Conservation (phyloP, 2,329 filamentous ascomycete genomes). For the Botryotinia convoluta region DNA sequence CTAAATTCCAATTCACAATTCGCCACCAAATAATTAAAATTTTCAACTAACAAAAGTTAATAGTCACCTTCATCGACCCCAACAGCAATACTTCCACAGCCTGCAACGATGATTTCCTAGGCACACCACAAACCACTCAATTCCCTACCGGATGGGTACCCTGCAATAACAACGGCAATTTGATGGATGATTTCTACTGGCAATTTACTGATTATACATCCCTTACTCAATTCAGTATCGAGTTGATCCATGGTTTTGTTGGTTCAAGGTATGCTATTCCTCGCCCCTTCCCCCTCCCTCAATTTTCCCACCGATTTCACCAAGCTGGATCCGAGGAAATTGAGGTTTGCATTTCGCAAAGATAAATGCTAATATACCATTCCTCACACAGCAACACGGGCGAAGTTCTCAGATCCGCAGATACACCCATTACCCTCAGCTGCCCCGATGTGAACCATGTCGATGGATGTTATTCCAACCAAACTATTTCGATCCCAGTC, state of each 20-base stretch:
- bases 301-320: neutral
- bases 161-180: conserved; percentile 21
- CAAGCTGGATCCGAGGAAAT: neutral
- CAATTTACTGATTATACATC: conserved; percentile 26
- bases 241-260: conserved; percentile 30
- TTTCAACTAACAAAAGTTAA: neutral
- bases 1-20: conserved; percentile 24
- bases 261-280: conserved; percentile 27
- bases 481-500: conserved; percentile 6
- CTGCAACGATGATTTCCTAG: conserved; percentile 30
- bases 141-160: conserved; percentile 24
- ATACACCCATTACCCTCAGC: neutral
- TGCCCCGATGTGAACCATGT: conserved; percentile 19
- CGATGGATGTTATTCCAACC: conserved; percentile 20
- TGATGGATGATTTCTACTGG: conserved; percentile 28
- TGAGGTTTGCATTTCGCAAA: neutral
- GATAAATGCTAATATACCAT: neutral
- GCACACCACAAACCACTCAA: conserved; percentile 22
- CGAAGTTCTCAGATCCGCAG: conserved; percentile 1
- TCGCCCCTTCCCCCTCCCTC: neutral
- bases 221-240: conserved; percentile 26
- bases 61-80: conserved; percentile 34
- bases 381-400: neutral
- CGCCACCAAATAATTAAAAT: neutral
- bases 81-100: conserved; percentile 35